These are phyloP conservation scores for Cystobasidium slooffiae DNA, from an alignment of 1,284 basidiomycete genomes.

Conservation along the genomic window DNA sequence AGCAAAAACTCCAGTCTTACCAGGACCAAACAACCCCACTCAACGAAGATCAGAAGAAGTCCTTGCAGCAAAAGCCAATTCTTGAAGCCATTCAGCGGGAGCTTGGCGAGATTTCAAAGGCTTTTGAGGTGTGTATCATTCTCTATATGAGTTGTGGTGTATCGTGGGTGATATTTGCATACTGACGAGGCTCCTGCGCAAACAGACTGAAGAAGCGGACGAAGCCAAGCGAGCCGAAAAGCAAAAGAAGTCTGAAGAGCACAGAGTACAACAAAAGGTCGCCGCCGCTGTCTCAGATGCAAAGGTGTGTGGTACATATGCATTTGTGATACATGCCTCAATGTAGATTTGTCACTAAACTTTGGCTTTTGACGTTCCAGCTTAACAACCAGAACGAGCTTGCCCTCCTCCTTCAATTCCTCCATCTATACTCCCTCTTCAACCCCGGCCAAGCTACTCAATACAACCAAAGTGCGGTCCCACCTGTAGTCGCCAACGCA, in stretches of 20 bases:
- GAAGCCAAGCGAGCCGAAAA: constrained; percentile 50
- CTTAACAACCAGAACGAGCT: constrained; percentile 49
- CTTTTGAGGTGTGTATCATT: constrained; percentile 50
- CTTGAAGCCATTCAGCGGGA: constrained; percentile 54
- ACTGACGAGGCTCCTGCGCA: not conserved
- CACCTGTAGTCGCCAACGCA: constrained; percentile 50
- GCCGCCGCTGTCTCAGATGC: constrained; percentile 49
- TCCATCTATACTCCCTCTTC: constrained; percentile 53
- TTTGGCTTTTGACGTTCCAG: constrained; percentile 17
- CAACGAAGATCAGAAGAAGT: constrained; percentile 54
- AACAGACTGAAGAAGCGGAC: constrained; percentile 53
- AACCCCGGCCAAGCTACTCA: constrained; percentile 25
- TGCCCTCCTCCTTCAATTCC: constrained; percentile 54
- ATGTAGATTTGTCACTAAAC: not conserved
- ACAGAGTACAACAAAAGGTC: constrained; percentile 49
- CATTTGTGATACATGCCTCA: not conserved
- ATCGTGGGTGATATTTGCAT: not conserved
- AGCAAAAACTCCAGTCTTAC: constrained; percentile 54
- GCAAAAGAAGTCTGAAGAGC: constrained; percentile 48
- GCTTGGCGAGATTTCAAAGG: constrained; percentile 52
- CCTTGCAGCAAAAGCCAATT: constrained; percentile 52
- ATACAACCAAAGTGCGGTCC: constrained; percentile 45
- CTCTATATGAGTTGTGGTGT: not conserved
- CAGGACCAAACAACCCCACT: constrained; percentile 50
- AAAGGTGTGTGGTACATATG: constrained; percentile 45